Percentiles rank a stretch among this genome's conserved stretches.
Evolutionary conservation across 108 stramenopile genomes (phyloP).

Genomic region (Cylindrotheca closterium): DNA sequence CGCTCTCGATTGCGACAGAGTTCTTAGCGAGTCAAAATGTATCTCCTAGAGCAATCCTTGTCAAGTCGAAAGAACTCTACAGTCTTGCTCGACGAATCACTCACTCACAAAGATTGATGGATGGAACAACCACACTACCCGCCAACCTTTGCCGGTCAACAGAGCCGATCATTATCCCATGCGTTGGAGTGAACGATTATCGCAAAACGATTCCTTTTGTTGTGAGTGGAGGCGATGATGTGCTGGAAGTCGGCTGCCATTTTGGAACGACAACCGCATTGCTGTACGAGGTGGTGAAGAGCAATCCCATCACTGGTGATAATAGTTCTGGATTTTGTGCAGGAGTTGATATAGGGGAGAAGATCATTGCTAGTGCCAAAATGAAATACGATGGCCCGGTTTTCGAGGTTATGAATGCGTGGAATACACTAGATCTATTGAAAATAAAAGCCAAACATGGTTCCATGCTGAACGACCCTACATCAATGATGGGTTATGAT

Average conservation of each 20-base stretch:
- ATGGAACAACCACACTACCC: not conserved
- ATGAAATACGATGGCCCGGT: slow-evolving; percentile 14
- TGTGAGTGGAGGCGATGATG: slow-evolving; percentile 23
- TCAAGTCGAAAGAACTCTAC: slow-evolving; percentile 31
- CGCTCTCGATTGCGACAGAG: slow-evolving; percentile 14
- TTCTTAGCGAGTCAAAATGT: not conserved
- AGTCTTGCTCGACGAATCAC: slow-evolving; percentile 25
- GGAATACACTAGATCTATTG: slow-evolving; percentile 18
- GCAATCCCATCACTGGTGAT: not conserved
- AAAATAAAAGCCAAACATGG: slow-evolving; percentile 13
- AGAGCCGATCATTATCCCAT: slow-evolving; percentile 20
- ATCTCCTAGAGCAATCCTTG: slow-evolving; percentile 2
- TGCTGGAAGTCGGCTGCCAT: slow-evolving; percentile 41
- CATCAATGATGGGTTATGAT: slow-evolving; percentile 14
- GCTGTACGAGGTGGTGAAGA: slow-evolving; percentile 6
- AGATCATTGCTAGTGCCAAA: slow-evolving; percentile 25
- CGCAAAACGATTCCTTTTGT: slow-evolving; percentile 24
- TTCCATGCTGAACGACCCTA: not conserved
- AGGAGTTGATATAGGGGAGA: slow-evolving; percentile 36
- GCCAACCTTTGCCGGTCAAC: not conserved
- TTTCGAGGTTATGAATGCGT: slow-evolving; percentile 38
- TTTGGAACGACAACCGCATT: slow-evolving; percentile 28
- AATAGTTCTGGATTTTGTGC: slow-evolving; percentile 7
- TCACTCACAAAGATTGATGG: slow-evolving; percentile 26
- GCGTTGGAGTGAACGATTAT: slow-evolving; percentile 44